A percentile compares a stretch with the other conserved stretches of the same genome.
Evolutionary conservation across 306 rosid genomes (phyloP).

Genomic region (Trichosanthes cucumerina): DNA sequence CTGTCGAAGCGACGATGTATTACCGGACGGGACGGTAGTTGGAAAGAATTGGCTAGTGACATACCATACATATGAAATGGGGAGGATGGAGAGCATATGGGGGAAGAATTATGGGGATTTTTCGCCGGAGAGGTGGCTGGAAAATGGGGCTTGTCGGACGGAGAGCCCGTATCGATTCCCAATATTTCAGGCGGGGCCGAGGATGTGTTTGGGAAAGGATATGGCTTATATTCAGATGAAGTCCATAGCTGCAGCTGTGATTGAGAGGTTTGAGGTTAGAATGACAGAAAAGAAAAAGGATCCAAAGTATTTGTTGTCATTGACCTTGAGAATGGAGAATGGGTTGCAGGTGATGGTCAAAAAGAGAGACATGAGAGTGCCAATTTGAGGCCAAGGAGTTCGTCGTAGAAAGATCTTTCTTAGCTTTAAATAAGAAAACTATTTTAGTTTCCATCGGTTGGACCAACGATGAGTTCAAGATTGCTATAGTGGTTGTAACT

Average conservation of each 20-base stretch:
- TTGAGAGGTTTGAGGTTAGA: conserved; percentile 35
- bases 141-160: conserved; percentile 25
- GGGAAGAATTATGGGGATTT: conserved; percentile 35
- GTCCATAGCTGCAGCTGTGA: conserved; percentile 42
- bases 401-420: too few relatives aligned
- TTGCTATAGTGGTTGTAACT: too few relatives aligned
- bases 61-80: conserved; percentile 68
- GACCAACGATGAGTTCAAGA: too few relatives aligned
- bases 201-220: conserved; percentile 64
- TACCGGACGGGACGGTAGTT: conserved; percentile 52
- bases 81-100: conserved; percentile 66
- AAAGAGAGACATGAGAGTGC: background rate
- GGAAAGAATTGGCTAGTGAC: conserved; percentile 38
- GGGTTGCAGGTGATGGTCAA: conserved; percentile 27
- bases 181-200: conserved; percentile 59
- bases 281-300: conserved; percentile 15
- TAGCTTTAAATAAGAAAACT: too few relatives aligned
- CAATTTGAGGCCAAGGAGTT: background rate
- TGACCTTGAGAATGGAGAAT: conserved; percentile 45
- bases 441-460: too few relatives aligned
- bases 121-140: conserved; percentile 61
- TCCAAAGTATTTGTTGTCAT: conserved; percentile 35
- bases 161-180: conserved; percentile 48
- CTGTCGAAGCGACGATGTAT: conserved; percentile 30
- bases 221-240: conserved; percentile 82